A percentile compares a stretch with the other conserved stretches of the same genome.
These are phyloP conservation scores for Saccharomycopsis crataegensis DNA, from an alignment of 1,139 yeast genomes.

Conservation along the genomic window DNA sequence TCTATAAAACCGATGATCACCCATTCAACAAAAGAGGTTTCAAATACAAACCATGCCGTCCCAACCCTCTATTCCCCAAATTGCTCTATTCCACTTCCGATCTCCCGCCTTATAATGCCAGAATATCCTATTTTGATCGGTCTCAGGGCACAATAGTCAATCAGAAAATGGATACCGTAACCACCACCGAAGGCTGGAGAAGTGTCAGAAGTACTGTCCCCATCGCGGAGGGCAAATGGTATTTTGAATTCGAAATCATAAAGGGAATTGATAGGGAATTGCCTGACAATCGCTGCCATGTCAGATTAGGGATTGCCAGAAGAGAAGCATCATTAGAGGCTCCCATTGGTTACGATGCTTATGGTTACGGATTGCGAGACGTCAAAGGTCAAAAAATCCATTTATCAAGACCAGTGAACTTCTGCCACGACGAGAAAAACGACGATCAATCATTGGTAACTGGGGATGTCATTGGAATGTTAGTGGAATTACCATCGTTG, in stretches of 20 bases:
- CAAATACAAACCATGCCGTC: constrained; percentile 73
- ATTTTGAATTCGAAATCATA: constrained; percentile 62
- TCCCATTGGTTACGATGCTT: constrained; percentile 93
- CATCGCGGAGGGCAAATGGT: constrained; percentile 72
- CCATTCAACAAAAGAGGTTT: constrained; percentile 79
- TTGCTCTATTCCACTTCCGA: constrained; percentile 71
- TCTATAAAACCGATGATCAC: constrained; percentile 58
- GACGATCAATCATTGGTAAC: constrained; percentile 40
- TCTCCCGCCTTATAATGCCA: constrained; percentile 54
- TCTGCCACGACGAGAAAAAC: constrained; percentile 31
- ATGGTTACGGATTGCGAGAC: constrained; percentile 88
- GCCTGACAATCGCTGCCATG: constrained; percentile 36
- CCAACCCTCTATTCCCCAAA: constrained; percentile 54
- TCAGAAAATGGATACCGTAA: constrained; percentile 36
- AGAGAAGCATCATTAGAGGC: constrained; percentile 88
- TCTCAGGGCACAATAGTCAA: constrained; percentile 51
- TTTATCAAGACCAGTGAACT: constrained; percentile 55
- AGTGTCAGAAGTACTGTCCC: constrained; percentile 71
- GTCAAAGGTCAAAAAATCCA: constrained; percentile 74
- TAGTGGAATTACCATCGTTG: constrained; percentile 60
- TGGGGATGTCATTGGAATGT: constrained; percentile 80
- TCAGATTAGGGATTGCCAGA: constrained; percentile 74
- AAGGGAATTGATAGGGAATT: constrained; percentile 30
- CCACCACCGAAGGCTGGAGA: constrained; percentile 71
- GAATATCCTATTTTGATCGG: constrained; percentile 68